phyloP scores from a whole-genome alignment of 2,329 filamentous ascomycete species.

The Neonectria faginata region DNA sequence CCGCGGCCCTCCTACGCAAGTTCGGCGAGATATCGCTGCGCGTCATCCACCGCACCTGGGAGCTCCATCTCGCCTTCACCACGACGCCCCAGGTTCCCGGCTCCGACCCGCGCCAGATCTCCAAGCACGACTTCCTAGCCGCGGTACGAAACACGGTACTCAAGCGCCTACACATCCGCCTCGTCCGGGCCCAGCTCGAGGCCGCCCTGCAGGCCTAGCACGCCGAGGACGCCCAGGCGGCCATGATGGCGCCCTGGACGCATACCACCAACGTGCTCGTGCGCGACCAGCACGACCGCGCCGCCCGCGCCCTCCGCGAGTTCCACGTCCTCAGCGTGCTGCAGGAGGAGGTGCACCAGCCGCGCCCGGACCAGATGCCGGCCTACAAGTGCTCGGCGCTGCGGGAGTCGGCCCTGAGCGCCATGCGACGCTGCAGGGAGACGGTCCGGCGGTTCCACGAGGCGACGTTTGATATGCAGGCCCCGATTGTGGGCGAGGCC shows the following conservation, averaged over 20 bases:
- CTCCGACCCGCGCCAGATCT: constrained; percentile 19
- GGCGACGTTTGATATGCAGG: not conserved
- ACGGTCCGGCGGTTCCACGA: constrained; percentile 29
- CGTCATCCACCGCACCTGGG: constrained; percentile 36
- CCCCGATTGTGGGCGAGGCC: constrained; percentile 6
- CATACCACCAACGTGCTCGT: constrained; percentile 33
- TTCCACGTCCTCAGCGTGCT: constrained; percentile 6
- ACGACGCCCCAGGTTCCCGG: constrained; percentile 29
- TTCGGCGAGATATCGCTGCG: constrained; percentile 38
- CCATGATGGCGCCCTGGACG: constrained; percentile 6
- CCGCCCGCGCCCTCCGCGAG: constrained; percentile 18
- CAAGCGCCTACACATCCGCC: constrained; percentile 28
- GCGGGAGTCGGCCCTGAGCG: constrained; percentile 9
- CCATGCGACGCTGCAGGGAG: constrained; percentile 30
- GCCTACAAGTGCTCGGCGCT: constrained; percentile 24
- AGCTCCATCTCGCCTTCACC: constrained; percentile 35
- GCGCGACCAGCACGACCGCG: constrained; percentile 28
- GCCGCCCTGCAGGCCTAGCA: constrained; percentile 37
- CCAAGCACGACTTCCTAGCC: constrained; percentile 24
- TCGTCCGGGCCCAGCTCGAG: constrained; percentile 32
- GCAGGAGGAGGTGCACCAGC: constrained; percentile 25
- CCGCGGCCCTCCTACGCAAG: constrained; percentile 33
- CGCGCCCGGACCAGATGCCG: constrained; percentile 9
- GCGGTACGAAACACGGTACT: constrained; percentile 29
- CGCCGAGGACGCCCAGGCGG: constrained; percentile 34